Base-by-base conservation (phyloP, 2,329 filamentous ascomycete genomes). In the Curvularia verruculosa region DNA sequence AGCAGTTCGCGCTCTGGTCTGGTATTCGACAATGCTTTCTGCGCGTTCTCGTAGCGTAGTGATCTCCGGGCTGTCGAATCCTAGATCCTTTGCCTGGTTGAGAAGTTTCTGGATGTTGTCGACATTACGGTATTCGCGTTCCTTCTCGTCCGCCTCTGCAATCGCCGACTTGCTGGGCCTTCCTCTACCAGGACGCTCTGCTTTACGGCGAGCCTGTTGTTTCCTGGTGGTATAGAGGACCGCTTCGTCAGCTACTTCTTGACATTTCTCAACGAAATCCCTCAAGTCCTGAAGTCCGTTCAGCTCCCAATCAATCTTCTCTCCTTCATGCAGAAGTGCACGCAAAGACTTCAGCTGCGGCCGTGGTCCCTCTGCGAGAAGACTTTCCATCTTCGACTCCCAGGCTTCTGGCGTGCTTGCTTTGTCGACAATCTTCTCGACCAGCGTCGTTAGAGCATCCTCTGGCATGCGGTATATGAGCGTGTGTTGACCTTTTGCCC, bases 211-310 rank as follows among this genome's bases (percentile, higher is more conserved):
- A 72, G 96, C 96, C 78, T 97, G 94, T 80, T 97, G 94, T 80
- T 99, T 99, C 67, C 95, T 90, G 57, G 95, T 93, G 71, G 93
- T 96, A 81, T 96, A 99, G 73, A 90, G 93, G 70, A 91, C 95
- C 64, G 95, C 95, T 79, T 98, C 94, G 70, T 98, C 95, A 61
- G 97, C 92, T 90, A 96, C 97, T 74, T 96, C 92, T 77, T 96
- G 96, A 81, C 95, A 98, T 70, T 91, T 89, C 68, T 96, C 92
- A 75, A 99, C 95, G 79, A 96, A 99, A 65, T 89, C 86, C 78
- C 88, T 90, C 67, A 99, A 84, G 67, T 91, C 86, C 68, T 89
- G 85, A 61, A 99, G 84, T 61, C 92, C 93, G 64, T 88, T 87
- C 60, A 99, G 84, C 56, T 92, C 89, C 82, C 91, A 96, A 56